phyloP scores from a whole-genome alignment of 179 eudicot species.

The Carnegiea gigantea region DNA sequence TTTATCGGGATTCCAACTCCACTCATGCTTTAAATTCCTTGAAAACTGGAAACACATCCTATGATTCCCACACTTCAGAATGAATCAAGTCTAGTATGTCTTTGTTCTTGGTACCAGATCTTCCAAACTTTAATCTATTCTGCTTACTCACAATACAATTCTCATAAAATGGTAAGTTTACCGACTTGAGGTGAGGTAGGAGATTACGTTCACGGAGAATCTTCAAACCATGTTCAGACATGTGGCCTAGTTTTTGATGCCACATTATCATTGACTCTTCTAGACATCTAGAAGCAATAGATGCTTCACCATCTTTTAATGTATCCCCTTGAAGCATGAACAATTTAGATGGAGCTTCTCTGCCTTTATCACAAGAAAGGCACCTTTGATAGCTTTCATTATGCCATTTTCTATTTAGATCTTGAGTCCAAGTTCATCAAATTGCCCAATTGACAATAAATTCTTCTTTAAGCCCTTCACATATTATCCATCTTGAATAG shows the following conservation, averaged over 20 bases:
- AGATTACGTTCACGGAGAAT: too few relatives aligned
- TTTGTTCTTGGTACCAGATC: slow-evolving; percentile 4
- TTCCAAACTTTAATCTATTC: slow-evolving; percentile 9
- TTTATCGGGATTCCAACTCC: slow-evolving; percentile 12
- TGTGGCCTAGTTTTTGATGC: too few relatives aligned
- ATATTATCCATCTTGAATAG: too few relatives aligned
- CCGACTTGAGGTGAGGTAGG: not conserved
- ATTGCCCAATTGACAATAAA: too few relatives aligned
- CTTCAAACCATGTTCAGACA: too few relatives aligned
- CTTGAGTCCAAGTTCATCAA: too few relatives aligned
- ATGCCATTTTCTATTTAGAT: too few relatives aligned
- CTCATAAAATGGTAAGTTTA: slow-evolving; percentile 22
- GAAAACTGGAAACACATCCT: slow-evolving; percentile 12
- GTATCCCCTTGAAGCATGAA: not conserved
- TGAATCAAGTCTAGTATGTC: not conserved
- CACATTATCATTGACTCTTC: slow-evolving; percentile 14
- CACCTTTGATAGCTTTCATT: not conserved
- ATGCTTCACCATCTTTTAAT: not conserved
- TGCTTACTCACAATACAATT: not conserved
- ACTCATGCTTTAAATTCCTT: slow-evolving; percentile 6
- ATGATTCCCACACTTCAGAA: too few relatives aligned
- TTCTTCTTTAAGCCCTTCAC: too few relatives aligned
- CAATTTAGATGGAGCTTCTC: not conserved
- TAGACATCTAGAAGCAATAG: not conserved
- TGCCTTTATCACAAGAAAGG: slow-evolving; percentile 8